Evolutionary conservation across 495 filamentous ascomycete genomes (phyloP).

Genomic region (Hypoxylon intermedium): DNA sequence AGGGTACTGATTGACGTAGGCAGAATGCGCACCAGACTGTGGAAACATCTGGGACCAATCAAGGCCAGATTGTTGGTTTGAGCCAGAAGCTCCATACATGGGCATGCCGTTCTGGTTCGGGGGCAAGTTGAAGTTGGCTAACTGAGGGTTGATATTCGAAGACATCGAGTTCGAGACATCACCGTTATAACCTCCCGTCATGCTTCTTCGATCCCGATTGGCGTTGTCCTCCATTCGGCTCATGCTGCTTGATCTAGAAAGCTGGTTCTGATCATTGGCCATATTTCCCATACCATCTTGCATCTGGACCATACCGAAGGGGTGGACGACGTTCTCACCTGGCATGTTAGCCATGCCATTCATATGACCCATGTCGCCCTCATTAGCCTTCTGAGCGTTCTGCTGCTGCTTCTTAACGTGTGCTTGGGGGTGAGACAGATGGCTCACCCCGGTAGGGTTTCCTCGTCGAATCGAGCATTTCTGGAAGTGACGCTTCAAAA

Average conservation of each 20-base stretch:
- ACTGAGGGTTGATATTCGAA: conserved; percentile 63
- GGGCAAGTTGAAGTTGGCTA: conserved; percentile 63
- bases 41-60: conserved; percentile 76
- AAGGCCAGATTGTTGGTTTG: conserved; percentile 54
- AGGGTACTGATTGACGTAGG: conserved; percentile 66
- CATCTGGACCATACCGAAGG: conserved; percentile 56
- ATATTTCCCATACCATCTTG: conserved; percentile 58
- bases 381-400: conserved; percentile 62
- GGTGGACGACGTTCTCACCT: conserved; percentile 58
- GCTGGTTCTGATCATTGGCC: conserved; percentile 60
- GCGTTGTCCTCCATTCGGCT: conserved; percentile 59
- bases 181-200: conserved; percentile 59
- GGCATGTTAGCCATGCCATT: conserved; percentile 61
- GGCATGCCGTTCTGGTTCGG: conserved; percentile 59
- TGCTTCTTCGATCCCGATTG: conserved; percentile 60
- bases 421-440: conserved; percentile 88
- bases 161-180: conserved; percentile 60
- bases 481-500: conserved; percentile 97
- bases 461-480: conserved; percentile 96
- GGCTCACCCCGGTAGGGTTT: conserved; percentile 89
- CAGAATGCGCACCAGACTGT: conserved; percentile 68
- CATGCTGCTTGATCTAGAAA: conserved; percentile 65
- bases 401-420: conserved; percentile 80
- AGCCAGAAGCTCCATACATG: conserved; percentile 56
- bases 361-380: conserved; percentile 59